phyloP scores from a whole-genome alignment of 2,329 filamentous ascomycete genomes.

The Chalaropsis thielavioides region DNA sequence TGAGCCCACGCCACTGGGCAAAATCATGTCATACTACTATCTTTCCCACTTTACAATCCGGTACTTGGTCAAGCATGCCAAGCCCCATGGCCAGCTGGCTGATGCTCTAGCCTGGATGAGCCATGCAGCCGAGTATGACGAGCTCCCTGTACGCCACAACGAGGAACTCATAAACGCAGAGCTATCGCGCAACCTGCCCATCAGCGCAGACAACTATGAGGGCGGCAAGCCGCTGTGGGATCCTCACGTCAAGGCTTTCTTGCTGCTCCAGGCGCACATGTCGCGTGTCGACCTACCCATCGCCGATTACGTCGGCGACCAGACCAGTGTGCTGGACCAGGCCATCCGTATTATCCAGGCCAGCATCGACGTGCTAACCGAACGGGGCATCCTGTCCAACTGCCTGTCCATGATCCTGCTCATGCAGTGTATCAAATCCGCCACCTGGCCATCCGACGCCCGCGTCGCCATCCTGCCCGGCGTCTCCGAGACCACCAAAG shows the following conservation, averaged over 20 bases:
- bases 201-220: conserved; percentile 39
- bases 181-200: conserved; percentile 65
- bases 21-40: conserved; percentile 99
- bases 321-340: conserved; percentile 79
- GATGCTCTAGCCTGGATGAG: conserved; percentile 89
- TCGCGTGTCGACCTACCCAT: conserved; percentile 85
- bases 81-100: conserved; percentile 58
- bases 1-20: conserved; percentile 78
- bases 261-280: conserved; percentile 90
- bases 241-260: conserved; percentile 90
- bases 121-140: conserved; percentile 86
- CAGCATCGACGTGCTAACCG: conserved; percentile 81
- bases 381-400: conserved; percentile 67
- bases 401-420: conserved; percentile 70
- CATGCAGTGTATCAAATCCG: conserved; percentile 83
- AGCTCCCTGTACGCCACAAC: conserved; percentile 93
- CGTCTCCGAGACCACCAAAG: conserved; percentile 34
- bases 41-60: conserved; percentile 90
- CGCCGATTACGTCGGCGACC: conserved; percentile 91
- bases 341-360: conserved; percentile 95
- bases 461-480: conserved; percentile 68
- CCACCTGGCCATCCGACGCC: conserved; percentile 75
- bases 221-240: conserved; percentile 83
- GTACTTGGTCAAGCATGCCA: conserved; percentile 62
- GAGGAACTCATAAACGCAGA: conserved; percentile 95